A percentile compares a stretch with the other conserved stretches of the same genome.
Evolutionary conservation across 169 alveolate species (phyloP).

Genomic region (Eimeria praecox): DNA sequence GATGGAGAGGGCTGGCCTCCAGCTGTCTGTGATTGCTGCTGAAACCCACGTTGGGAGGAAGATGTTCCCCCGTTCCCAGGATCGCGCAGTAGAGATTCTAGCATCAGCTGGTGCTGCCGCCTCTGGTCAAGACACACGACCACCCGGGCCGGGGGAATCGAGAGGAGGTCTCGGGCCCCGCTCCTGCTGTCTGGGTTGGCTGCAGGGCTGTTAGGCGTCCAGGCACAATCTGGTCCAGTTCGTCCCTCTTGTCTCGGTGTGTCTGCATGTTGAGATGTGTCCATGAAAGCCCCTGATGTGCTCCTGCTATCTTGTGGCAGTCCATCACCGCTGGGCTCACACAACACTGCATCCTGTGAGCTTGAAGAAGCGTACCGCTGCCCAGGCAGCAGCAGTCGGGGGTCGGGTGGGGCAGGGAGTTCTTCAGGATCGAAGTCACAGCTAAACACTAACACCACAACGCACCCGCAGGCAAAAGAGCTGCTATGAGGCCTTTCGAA

Average conservation of each 20-base stretch:
- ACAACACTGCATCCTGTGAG: not conserved
- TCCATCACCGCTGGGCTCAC: not conserved
- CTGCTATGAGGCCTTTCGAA: not conserved
- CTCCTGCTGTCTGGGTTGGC: not conserved
- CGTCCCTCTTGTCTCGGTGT: not conserved
- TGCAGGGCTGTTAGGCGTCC: not conserved
- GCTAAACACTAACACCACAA: slow-evolving; percentile 27
- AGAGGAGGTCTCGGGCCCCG: not conserved
- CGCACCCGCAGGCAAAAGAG: not conserved
- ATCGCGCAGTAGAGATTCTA: not conserved
- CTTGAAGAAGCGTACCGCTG: slow-evolving; percentile 21
- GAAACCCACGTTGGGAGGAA: not conserved
- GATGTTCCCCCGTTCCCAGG: no score
- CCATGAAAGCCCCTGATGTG: not conserved
- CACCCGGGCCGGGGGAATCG: not conserved
- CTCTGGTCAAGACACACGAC: not conserved
- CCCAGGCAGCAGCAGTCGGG: slow-evolving; percentile 39
- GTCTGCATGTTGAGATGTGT: not conserved
- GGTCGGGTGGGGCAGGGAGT: slow-evolving; percentile 41
- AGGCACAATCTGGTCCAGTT: not conserved
- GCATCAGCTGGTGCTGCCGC: slow-evolving; percentile 63
- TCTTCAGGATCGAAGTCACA: slow-evolving; percentile 69
- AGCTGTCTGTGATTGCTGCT: slow-evolving; percentile 1
- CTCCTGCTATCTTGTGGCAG: not conserved
- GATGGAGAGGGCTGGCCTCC: not conserved